A percentile compares a stretch with the other conserved stretches of the same genome.
These are phyloP conservation scores for Cucumis sativus DNA, from an alignment of 306 rosid genomes.

Conservation along the genomic window DNA sequence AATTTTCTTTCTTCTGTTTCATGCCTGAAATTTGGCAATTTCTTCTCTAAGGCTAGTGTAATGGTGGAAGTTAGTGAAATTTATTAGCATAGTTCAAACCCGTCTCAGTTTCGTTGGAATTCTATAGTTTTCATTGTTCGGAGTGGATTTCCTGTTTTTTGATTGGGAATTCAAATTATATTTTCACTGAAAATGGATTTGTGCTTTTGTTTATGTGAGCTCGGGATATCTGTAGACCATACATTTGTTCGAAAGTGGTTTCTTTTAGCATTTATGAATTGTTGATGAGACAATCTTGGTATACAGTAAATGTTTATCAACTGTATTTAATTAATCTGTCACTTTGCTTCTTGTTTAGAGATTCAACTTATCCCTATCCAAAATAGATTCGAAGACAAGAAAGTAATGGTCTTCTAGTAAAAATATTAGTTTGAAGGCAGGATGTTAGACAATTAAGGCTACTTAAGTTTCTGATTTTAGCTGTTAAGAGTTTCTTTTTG, in stretches of 20 bases:
- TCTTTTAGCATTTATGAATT: background rate
- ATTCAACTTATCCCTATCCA: background rate
- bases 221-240: background rate
- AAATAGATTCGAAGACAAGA: background rate
- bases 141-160: background rate
- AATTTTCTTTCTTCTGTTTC: background rate
- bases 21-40: background rate
- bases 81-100: background rate
- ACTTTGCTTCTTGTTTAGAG: background rate
- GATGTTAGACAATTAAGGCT: background rate
- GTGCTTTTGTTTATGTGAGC: background rate
- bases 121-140: background rate
- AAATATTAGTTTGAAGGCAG: background rate
- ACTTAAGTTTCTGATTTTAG: background rate
- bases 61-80: background rate
- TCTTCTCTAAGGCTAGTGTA: background rate
- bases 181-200: background rate
- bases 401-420: background rate
- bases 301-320: background rate
- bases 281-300: background rate
- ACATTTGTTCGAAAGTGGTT: background rate
- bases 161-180: background rate
- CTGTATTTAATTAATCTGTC: background rate
- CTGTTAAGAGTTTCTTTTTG: background rate
- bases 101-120: background rate